These are phyloP conservation scores for Meyerozyma carpophila DNA, from an alignment of 1,139 yeast species.

Conservation along the genomic window DNA sequence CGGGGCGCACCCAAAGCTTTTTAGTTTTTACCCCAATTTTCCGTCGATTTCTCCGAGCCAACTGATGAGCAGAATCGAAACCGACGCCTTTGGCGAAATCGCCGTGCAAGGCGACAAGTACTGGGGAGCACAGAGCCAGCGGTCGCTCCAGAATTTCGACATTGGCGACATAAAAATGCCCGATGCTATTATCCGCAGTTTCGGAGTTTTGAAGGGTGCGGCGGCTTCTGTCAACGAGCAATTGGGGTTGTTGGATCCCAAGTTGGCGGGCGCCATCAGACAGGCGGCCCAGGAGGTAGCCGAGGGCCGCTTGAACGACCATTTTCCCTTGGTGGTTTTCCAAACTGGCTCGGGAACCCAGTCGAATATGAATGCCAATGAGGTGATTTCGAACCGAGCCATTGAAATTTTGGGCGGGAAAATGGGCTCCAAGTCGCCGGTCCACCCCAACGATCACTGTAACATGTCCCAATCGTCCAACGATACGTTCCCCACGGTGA, in stretches of 20 bases:
- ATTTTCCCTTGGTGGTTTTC: conserved; percentile 18
- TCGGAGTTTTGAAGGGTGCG: conserved; percentile 16
- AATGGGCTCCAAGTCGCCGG: conserved; percentile 16
- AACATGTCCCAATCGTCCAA: conserved; percentile 18
- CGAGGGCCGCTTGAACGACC: conserved; percentile 15
- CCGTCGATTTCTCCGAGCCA: not conserved
- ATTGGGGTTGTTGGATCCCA: conserved; percentile 15
- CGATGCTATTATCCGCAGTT: conserved; percentile 14
- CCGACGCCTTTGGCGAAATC: conserved; percentile 18
- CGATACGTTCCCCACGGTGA: conserved; percentile 18
- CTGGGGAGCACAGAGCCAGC: conserved; percentile 18
- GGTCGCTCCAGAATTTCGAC: conserved; percentile 17
- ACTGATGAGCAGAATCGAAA: conserved; percentile 11
- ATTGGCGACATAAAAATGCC: conserved; percentile 17
- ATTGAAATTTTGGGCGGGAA: conserved; percentile 17
- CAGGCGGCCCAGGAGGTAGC: conserved; percentile 16
- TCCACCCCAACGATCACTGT: conserved; percentile 18
- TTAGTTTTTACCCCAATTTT: not conserved
- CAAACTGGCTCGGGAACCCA: conserved; percentile 20
- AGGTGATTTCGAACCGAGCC: conserved; percentile 18
- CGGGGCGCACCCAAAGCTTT: not conserved
- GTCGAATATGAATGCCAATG: conserved; percentile 18
- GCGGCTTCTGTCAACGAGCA: conserved; percentile 16
- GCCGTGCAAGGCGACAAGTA: conserved; percentile 13
- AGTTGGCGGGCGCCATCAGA: conserved; percentile 13